Base-by-base conservation (phyloP, 2,329 filamentous ascomycete genomes). In the Stagonosporopsis rhizophila region DNA sequence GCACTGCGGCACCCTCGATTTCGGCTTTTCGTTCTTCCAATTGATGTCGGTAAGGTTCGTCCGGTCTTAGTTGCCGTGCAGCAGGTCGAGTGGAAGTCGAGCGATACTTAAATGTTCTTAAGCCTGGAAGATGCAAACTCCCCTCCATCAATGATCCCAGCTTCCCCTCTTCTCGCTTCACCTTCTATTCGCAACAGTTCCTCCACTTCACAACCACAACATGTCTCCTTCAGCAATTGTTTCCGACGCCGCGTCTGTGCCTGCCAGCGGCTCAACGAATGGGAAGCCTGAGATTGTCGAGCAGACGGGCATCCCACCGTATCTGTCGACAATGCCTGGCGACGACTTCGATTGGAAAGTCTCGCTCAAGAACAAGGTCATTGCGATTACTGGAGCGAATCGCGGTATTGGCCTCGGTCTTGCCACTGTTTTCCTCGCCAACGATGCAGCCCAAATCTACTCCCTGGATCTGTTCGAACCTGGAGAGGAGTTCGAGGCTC, bases 401-500 rank as follows among this genome's bases (percentile, higher is more conserved):
- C 60, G 64, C 14, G 77, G 77, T 20, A 79, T 79, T 52, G 79
- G 79, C 17, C 75, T 81, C 2, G 80, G 79, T 63, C 81, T 65
- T 71, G 80, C 62, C 70, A 81, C 67, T 71, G 75, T 75, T 52
- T 82, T 79, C 60, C 77, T 83, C 11, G 67, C 67, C 25, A 83
- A 83, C 56, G 78, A 77, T 20, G 80, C 80, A 5, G 66, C 70
- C n/a, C 74, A 74, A 30, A 73, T 83, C 39, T 82, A 80, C 67
- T 82, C 80, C 3, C 77, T 84, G 40, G 80, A 82, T 56, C 76
- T 83, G 38, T 77, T 77, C 49, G 78, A 80, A 38, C 72, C 77
- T 0, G 79, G 79, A 25, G 77, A 81, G 20, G 80, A 82, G 14
- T 81, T 83, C 57, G 67, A 71, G 32, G 69, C 69, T 8, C 70